Evolutionary conservation across 2,329 filamentous ascomycete species (phyloP), one percentile per base, ranked within the genome.

Genomic region (Pseudocercospora fijiensis): DNA sequence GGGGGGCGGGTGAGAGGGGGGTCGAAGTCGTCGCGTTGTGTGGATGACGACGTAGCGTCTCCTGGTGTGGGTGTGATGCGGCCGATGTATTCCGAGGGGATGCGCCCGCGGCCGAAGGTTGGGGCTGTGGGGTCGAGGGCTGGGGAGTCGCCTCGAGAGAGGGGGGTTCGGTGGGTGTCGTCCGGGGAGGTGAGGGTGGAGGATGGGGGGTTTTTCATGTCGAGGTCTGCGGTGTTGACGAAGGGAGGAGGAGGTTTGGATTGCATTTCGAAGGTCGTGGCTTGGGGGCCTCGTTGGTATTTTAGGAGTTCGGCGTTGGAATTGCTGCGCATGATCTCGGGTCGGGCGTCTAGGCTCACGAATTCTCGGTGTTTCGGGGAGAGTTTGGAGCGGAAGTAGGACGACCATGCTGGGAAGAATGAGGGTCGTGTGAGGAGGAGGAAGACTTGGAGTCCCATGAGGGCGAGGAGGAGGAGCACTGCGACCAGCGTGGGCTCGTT

Each of bases 361-460:
- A 97, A 98, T 76, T 98, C 94, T 71, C 86, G 86, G 74, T 89
- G 86, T 64, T 79, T 77, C n/a, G 64, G 53, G 69, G 78, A 81
- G 65, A 79, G 74, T 59, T 81, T 79, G 37, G 74, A 76, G 22
- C 79, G 77, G 65, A 86, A 78, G 56, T 93, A 78, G 26, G 96
- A 88, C 47, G 82, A 70, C 95, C 95, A 99, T 66, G 90, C 95
- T 2, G 82, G 85, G 61, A 96, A 81, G 88, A 98, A 96, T n/a
- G 90, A 89, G 76, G 86, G 87, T 58, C 93, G 89, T 41, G 90
- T 89, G 30, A 97, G 86, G 63, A 98, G 86, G 60, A 96, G 77
- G 62, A 96, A 84, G 57, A 90, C 86, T 87, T 94, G 96, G 55
- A 98, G 80, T 7, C 94, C 94, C 68, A 88, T 81, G 80, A 96